A percentile compares a stretch with the other conserved stretches of the same genome.
Conservation (phyloP, 1,284 basidiomycete species). For the Sanguinoderma infundibulare region DNA sequence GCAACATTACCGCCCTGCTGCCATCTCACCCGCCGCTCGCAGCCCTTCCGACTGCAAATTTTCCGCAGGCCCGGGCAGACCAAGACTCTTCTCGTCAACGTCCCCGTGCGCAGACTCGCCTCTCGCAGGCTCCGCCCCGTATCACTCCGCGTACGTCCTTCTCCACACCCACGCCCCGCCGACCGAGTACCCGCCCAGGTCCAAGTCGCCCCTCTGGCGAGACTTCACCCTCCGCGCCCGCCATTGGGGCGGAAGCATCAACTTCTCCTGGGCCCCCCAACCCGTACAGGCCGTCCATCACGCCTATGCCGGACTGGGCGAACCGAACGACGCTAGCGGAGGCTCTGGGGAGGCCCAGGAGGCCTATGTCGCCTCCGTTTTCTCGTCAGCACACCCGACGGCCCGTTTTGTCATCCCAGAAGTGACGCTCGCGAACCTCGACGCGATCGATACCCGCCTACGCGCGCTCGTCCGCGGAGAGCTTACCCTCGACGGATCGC, state of each 20-base stretch:
- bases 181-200: slow-evolving; percentile 50
- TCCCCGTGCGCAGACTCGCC: not conserved
- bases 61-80: not conserved
- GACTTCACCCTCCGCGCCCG: slow-evolving; percentile 49
- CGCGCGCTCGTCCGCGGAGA: slow-evolving; percentile 35
- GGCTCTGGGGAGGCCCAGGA: not conserved
- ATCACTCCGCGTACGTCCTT: slow-evolving; percentile 60
- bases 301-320: slow-evolving; percentile 23
- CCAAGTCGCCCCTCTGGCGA: slow-evolving; percentile 55
- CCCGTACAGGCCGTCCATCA: slow-evolving; percentile 21
- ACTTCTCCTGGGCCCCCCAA: slow-evolving; percentile 57
- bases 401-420: slow-evolving; percentile 53
- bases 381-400: slow-evolving; percentile 41
- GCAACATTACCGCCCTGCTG: not conserved
- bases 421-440: slow-evolving; percentile 52
- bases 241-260: slow-evolving; percentile 58
- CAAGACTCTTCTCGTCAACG: slow-evolving; percentile 4
- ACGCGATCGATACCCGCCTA: slow-evolving; percentile 47
- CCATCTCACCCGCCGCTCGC: not conserved
- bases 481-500: not conserved
- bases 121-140: slow-evolving; percentile 49
- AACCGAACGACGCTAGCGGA: not conserved
- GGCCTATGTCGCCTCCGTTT: slow-evolving; percentile 50
- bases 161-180: slow-evolving; percentile 57
- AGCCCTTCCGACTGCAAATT: not conserved